Base-by-base conservation (phyloP, 345 rosid species). In the Eutrema heterophyllum region DNA sequence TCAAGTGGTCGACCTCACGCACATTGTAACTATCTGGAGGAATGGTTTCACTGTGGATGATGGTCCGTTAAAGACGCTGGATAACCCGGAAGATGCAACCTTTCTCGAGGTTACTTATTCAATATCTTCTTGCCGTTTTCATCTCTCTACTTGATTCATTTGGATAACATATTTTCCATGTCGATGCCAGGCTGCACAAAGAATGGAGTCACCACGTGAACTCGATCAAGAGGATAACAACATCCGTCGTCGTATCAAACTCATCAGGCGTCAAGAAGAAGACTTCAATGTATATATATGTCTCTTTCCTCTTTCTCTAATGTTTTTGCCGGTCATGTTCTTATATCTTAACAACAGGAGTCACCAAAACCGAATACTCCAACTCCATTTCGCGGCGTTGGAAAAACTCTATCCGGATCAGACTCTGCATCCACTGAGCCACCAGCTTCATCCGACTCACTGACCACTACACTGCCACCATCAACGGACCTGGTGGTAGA, bases 31-130 rank as follows among this genome's bases (percentile, higher is more conserved):
- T 14, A 77, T 86, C 46, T 92, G 96, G 97, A 89, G 85, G 72
- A 86, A 92, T 50, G 96, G 96, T 27, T 87, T 83, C 70, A 89
- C 90, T 0, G 72, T 91, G 0, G 81, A 86, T 80, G 86, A 86
- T 83, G 84, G 87, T 16, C 87, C 85, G 35, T 57, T 92, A 26
- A 64, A 75, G 71, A 85, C 79, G n/a, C 64, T 89, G 80, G 89
- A 88, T 74, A 86, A 92, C 63, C 89, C 90, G 38, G 81, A 79
- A 5, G 80, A 85, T 80, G 87, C 85, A 49, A 5, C 81, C 3
- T 86, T 86, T 76, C 56, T 86, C 79, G 88, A 89, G 90, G 97
- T 68, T 85, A 81, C 49, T 52, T 46, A 38, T 51, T 64, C 35
- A 44, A 55, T 15, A 49, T 35, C 13, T 33, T 36, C 43, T 39